Percentiles rank a stretch among this genome's conserved stretches.
These are phyloP conservation scores for Quercus berberidifolia DNA, from an alignment of 306 rosid genomes.

Conservation along the genomic window DNA sequence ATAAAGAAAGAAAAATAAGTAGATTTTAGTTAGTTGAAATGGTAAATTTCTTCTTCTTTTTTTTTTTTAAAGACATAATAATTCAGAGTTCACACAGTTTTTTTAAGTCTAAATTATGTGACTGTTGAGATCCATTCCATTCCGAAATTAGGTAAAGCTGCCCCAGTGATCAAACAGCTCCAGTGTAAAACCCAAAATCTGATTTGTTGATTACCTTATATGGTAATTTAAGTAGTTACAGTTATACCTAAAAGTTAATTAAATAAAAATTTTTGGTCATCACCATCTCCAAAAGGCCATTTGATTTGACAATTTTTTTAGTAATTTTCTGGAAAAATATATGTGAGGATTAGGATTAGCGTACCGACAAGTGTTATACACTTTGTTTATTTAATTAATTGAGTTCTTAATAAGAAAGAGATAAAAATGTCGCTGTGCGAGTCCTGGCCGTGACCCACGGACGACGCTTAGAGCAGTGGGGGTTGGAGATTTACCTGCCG, in stretches of 20 bases:
- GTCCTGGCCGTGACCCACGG: not conserved
- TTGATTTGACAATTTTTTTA: too few species aligned
- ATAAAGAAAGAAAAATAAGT: too few species aligned
- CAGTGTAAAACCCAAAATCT: not conserved
- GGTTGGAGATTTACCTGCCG: not conserved
- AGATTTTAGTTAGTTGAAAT: fast-evolving
- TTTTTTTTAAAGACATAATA: too few species aligned
- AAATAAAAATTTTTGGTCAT: too few species aligned
- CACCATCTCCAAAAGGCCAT: too few species aligned
- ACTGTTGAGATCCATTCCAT: not conserved
- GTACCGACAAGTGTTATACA: not conserved
- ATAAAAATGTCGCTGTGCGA: not conserved
- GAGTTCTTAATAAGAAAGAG: not conserved
- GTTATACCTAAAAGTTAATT: too few species aligned
- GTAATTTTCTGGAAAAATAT: too few species aligned
- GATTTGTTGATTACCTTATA: not conserved
- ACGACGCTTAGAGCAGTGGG: not conserved
- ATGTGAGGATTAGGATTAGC: too few species aligned
- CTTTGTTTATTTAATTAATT: not conserved
- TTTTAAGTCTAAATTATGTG: too few species aligned
- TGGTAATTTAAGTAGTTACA: not conserved
- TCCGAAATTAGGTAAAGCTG: conserved; percentile 7
- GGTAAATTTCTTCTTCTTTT: too few species aligned
- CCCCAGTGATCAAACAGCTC: not conserved
- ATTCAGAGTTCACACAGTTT: too few species aligned